A percentile compares a stretch with the other conserved stretches of the same genome.
These are phyloP conservation scores for Coprinopsis strossmayeri DNA, from an alignment of 768 basidiomycete genomes.

Conservation along the genomic window DNA sequence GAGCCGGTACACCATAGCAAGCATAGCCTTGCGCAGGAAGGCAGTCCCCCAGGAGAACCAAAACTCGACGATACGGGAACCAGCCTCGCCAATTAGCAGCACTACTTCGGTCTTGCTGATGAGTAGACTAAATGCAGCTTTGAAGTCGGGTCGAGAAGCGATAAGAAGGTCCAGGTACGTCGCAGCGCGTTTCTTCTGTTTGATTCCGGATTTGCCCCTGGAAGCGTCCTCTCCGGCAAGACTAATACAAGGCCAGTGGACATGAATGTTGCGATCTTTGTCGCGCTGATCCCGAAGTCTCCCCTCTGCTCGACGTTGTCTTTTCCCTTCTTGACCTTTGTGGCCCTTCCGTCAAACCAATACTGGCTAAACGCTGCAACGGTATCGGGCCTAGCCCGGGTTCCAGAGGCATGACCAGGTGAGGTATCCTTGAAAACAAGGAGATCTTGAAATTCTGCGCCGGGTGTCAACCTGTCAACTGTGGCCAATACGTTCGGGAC, in stretches of 20 bases:
- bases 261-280: too few species aligned
- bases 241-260: not conserved
- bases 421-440: not conserved
- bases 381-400: not conserved
- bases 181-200: not conserved
- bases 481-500: not conserved
- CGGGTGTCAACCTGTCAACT: not conserved
- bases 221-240: not conserved
- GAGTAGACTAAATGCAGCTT: not conserved
- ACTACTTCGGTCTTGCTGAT: not conserved
- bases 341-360: not conserved
- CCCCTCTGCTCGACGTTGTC: too few species aligned
- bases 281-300: too few species aligned
- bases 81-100: not conserved
- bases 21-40: not conserved
- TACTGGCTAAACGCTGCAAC: not conserved
- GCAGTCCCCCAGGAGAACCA: not conserved
- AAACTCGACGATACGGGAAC: not conserved
- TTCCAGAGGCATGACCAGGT: not conserved
- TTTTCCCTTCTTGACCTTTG: not conserved
- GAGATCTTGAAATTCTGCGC: not conserved
- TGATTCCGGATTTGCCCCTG: not conserved
- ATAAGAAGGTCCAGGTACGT: not conserved
- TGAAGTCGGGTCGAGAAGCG: not conserved
- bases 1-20: not conserved